These are phyloP conservation scores for Lentinula edodes DNA, from an alignment of 768 basidiomycete species.

Conservation along the genomic window DNA sequence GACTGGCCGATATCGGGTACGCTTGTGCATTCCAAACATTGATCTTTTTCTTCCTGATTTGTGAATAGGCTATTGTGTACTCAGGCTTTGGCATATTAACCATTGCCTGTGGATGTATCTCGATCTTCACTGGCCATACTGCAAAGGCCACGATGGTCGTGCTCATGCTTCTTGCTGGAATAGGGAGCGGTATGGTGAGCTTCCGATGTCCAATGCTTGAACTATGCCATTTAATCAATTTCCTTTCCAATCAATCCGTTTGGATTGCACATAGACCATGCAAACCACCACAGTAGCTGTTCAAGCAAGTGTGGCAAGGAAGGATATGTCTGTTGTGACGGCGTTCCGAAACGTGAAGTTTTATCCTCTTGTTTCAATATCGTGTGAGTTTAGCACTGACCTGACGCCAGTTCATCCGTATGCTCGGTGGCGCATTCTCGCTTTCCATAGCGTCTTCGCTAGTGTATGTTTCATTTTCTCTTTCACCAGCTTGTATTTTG, in stretches of 20 bases:
- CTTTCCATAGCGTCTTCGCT: slow-evolving; percentile 59
- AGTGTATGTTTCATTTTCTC: slow-evolving; percentile 30
- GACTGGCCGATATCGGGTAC: slow-evolving; percentile 58
- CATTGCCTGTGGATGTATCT: slow-evolving; percentile 64
- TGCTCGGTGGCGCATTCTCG: slow-evolving; percentile 65
- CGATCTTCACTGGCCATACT: slow-evolving; percentile 49
- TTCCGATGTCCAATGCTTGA: not conserved
- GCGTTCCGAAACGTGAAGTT: slow-evolving; percentile 49
- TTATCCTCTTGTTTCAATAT: not conserved
- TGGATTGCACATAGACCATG: slow-evolving; percentile 32
- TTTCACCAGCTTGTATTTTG: not conserved
- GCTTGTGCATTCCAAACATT: slow-evolving; percentile 5
- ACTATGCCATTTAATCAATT: slow-evolving; percentile 11
- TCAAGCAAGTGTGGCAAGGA: slow-evolving; percentile 64
- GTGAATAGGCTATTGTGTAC: slow-evolving; percentile 49
- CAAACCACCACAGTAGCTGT: slow-evolving; percentile 67
- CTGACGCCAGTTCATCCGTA: slow-evolving; percentile 50
- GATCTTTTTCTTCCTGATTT: not conserved
- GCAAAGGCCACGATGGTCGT: slow-evolving; percentile 46
- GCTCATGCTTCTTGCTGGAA: slow-evolving; percentile 54
- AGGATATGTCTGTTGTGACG: slow-evolving; percentile 76
- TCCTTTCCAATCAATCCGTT: not conserved
- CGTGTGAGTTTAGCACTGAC: not conserved
- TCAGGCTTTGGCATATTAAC: slow-evolving; percentile 66
- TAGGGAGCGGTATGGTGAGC: slow-evolving; percentile 55